Evolutionary conservation across 2,329 filamentous ascomycete genomes (phyloP).

Genomic region (Bipolaris oryzae): DNA sequence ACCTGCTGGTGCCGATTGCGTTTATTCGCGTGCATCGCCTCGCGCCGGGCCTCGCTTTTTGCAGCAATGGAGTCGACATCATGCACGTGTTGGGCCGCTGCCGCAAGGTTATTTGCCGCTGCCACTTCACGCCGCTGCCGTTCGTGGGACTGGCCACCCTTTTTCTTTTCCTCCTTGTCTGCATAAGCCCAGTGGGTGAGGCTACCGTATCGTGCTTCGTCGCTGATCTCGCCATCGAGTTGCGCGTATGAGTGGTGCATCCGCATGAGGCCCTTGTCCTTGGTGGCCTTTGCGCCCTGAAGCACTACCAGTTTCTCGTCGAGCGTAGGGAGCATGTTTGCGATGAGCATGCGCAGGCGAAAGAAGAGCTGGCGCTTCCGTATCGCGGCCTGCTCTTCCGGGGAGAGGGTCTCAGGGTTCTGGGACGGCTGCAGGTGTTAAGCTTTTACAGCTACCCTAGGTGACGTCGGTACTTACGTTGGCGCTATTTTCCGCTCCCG

Average conservation of each 20-base stretch:
- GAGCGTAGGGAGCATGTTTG: slow-evolving; percentile 84
- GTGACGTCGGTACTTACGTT: slow-evolving; percentile 48
- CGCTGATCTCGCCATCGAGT: slow-evolving; percentile 87
- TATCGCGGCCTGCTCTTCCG: slow-evolving; percentile 60
- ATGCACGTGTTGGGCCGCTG: slow-evolving; percentile 75
- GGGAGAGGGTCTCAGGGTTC: slow-evolving; percentile 34
- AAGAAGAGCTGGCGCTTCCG: slow-evolving; percentile 76
- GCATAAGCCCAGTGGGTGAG: slow-evolving; percentile 94
- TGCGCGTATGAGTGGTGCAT: slow-evolving; percentile 87
- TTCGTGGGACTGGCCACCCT: slow-evolving; percentile 67
- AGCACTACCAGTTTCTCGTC: slow-evolving; percentile 99
- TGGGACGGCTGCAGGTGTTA: slow-evolving; percentile 35
- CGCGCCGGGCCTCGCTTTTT: slow-evolving; percentile 84
- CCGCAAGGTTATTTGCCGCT: slow-evolving; percentile 69
- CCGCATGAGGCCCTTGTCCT: slow-evolving; percentile 81
- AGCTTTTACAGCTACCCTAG: slow-evolving; percentile 25
- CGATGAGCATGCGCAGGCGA: slow-evolving; percentile 76
- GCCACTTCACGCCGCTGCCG: slow-evolving; percentile 79
- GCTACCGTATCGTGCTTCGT: slow-evolving; percentile 92
- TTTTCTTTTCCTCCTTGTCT: slow-evolving; percentile 69
- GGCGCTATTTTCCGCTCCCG: slow-evolving; percentile 48
- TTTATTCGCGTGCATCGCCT: slow-evolving; percentile 78
- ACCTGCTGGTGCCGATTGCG: slow-evolving; percentile 69
- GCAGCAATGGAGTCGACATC: slow-evolving; percentile 80
- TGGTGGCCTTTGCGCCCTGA: slow-evolving; percentile 86